These are phyloP conservation scores for Entomortierella parvispora DNA, from an alignment of 192 early-diverging fungal species.

Conservation along the genomic window DNA sequence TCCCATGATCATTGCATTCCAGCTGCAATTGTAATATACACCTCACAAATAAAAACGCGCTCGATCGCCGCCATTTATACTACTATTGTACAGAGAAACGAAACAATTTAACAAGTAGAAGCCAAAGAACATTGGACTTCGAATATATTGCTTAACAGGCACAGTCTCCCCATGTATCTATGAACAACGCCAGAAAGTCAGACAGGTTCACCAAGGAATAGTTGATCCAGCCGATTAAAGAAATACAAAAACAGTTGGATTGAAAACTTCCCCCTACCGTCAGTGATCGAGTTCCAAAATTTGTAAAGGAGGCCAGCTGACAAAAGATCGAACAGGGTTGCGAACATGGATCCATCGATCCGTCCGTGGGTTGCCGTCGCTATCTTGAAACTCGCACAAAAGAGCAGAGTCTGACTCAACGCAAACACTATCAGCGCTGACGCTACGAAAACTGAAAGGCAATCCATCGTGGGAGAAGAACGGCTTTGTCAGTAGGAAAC, in stretches of 20 bases:
- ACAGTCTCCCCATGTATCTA: conserved; percentile 34
- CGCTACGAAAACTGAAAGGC: conserved; percentile 13
- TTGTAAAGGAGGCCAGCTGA: conserved; percentile 57
- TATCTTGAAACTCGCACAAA: conserved; percentile 11
- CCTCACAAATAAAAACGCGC: too few species aligned
- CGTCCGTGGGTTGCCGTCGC: conserved; percentile 3
- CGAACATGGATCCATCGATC: conserved; percentile 65
- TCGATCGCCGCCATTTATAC: too few species aligned
- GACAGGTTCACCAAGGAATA: too few species aligned
- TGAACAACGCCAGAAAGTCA: too few species aligned
- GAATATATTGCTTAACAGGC: conserved; percentile 6
- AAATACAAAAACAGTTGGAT: too few species aligned
- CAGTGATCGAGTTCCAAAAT: conserved; percentile 67
- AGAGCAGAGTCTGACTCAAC: conserved; percentile 19
- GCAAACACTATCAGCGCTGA: conserved; percentile 13
- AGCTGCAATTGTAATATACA: too few species aligned
- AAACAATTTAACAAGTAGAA: too few species aligned
- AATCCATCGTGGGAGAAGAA: not conserved
- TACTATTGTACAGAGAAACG: too few species aligned
- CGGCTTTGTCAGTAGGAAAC: not conserved
- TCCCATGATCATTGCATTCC: too few species aligned
- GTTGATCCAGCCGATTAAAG: too few species aligned
- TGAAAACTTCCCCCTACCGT: conserved; percentile 53
- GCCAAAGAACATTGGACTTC: too few species aligned
- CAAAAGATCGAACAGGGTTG: conserved; percentile 57